phyloP scores from a whole-genome alignment of 805 yeast species.

The Myxozyma vanderwaltii region DNA sequence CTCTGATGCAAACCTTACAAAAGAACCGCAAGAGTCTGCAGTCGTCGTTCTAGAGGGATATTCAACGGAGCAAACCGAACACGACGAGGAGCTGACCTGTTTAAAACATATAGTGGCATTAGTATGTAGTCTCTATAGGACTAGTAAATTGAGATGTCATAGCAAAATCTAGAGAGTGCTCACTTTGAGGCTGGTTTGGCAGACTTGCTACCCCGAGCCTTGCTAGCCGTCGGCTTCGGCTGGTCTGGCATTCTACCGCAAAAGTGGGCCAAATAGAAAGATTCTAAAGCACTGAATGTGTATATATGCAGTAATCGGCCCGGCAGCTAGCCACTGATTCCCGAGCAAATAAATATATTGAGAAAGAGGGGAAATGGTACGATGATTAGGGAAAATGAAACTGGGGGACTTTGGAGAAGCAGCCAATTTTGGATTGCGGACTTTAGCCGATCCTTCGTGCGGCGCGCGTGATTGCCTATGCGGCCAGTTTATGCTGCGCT shows the following conservation, averaged over 20 bases:
- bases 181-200: neutral
- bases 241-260: neutral
- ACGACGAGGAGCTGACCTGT: constrained; percentile 7
- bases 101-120: neutral
- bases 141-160: neutral
- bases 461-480: too few relatives aligned
- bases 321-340: too few relatives aligned
- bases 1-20: constrained; percentile 46
- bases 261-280: too few relatives aligned
- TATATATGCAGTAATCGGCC: too few relatives aligned
- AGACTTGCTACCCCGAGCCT: neutral
- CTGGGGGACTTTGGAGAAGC: too few relatives aligned
- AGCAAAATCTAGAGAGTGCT: neutral
- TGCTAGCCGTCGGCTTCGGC: neutral
- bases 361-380: too few relatives aligned
- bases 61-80: constrained; percentile 52
- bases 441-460: too few relatives aligned
- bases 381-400: too few relatives aligned
- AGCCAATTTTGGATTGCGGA: too few relatives aligned
- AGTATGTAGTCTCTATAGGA: neutral
- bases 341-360: too few relatives aligned
- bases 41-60: constrained; percentile 58
- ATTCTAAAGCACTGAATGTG: too few relatives aligned
- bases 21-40: constrained; percentile 66
- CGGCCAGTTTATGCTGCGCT: too few relatives aligned